Evolutionary conservation across 805 yeast genomes (phyloP), one percentile per base, ranked within the genome.

Genomic region (Candida peoriensis): DNA sequence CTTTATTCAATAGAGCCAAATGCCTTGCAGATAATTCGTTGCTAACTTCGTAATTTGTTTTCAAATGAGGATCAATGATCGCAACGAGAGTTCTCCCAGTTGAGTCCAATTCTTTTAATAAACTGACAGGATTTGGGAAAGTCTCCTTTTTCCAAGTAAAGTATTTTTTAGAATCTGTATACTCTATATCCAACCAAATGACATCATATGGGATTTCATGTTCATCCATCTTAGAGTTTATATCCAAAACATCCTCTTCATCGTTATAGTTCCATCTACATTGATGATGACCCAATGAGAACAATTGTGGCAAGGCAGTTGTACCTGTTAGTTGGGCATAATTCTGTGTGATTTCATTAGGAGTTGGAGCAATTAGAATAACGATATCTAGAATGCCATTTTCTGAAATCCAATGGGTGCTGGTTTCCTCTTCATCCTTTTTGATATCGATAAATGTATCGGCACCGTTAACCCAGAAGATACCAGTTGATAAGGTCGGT

Each of bases 191-290:
- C 25, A 93, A 70, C 98, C 98, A 93, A 33, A 93, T 82, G 11
- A 82, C 77, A 56, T 93, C 98, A 54, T 79, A 84, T 2, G 97
- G 97, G 38, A 93, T 77, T 28, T 66, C 72, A 48, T 74, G 55
- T 39, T 71, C 65, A 56, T 90, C 97, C 71, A 93, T 81, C 37
- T 75, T 69, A 2, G 66, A 55, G 44, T 73, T 72, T 11, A 93
- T 81, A 7, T 68, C 76, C n/a, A 87, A 58, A 1, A 93, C 90
- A 58, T 93, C 98, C 9, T 69, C 68, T 52, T 85, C 89, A 48
- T 83, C 89, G 54, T 86, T 85, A 61, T 93, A 93, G 57, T 93
- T 93, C 98, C 98, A 93, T 52, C 97, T 73, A 54, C 96, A 90
- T 60, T 93, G 98, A 54, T 93, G 97, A 54, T 93, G 86, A 0